These are phyloP conservation scores for Rhodotorula sp. DNA, from an alignment of 1,284 basidiomycete genomes.

Conservation along the genomic window DNA sequence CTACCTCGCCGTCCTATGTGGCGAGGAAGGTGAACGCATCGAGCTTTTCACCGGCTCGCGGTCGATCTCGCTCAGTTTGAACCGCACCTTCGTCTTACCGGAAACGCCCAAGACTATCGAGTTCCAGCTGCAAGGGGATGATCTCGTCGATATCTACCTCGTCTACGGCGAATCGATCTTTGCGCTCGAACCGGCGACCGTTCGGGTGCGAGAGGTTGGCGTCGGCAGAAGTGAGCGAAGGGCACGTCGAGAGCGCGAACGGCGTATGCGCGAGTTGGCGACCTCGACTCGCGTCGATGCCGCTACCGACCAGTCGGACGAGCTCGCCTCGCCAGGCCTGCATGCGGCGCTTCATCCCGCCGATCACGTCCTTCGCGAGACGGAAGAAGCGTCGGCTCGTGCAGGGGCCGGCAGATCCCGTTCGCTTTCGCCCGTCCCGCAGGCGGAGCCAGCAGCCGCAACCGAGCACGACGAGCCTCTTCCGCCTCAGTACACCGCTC, in stretches of 20 bases:
- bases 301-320: not conserved
- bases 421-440: too few species aligned
- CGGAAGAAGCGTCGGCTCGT: too few species aligned
- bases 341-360: conserved; percentile 25
- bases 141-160: conserved; percentile 68
- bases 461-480: not conserved
- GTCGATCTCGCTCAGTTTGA: conserved; percentile 44
- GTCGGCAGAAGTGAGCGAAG: conserved; percentile 79
- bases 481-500: not conserved
- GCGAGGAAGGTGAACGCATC: conserved; percentile 87
- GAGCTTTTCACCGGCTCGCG: conserved; percentile 67
- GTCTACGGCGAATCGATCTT: conserved; percentile 85
- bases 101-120: conserved; percentile 80
- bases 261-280: conserved; percentile 55
- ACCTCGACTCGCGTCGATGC: conserved; percentile 25
- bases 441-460: not conserved
- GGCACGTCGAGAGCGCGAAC: conserved; percentile 70
- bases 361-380: conserved; percentile 13
- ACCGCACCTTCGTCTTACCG: conserved; percentile 77
- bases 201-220: conserved; percentile 81
- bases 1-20: conserved; percentile 79
- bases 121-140: conserved; percentile 80
- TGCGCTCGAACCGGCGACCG: conserved; percentile 80
- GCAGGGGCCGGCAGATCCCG: too few species aligned
- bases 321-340: not conserved